Conservation (phyloP, 208 protist species). For the Trypanosoma lewisi region DNA sequence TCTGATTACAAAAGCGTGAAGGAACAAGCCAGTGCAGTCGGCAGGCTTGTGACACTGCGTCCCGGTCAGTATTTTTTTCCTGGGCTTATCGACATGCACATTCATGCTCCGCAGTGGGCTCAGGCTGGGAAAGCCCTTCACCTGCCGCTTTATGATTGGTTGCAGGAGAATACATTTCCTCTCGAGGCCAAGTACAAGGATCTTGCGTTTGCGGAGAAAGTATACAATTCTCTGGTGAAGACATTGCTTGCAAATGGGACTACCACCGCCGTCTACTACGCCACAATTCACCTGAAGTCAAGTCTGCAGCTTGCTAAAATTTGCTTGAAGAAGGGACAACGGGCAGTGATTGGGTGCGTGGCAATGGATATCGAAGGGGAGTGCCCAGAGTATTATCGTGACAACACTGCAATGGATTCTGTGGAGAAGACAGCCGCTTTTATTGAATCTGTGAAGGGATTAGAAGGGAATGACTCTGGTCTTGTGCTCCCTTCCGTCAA, state of each 20-base stretch:
- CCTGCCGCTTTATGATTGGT: slow-evolving; percentile 86
- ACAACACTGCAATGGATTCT: slow-evolving; percentile 64
- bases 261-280: slow-evolving; percentile 92
- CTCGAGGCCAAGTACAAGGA: slow-evolving; percentile 87
- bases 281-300: slow-evolving; percentile 83
- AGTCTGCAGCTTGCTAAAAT: slow-evolving; percentile 75
- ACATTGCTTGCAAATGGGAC: slow-evolving; percentile 83
- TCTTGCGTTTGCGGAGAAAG: slow-evolving; percentile 57
- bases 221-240: slow-evolving; percentile 75
- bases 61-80: slow-evolving; percentile 71
- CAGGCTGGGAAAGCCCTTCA: slow-evolving; percentile 88
- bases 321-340: slow-evolving; percentile 79
- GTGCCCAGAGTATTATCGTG: slow-evolving; percentile 88
- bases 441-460: slow-evolving; percentile 44
- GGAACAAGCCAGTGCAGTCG: slow-evolving; percentile 21
- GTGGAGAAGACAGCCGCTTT: slow-evolving; percentile 67
- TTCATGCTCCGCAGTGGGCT: slow-evolving; percentile 92
- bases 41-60: slow-evolving; percentile 36
- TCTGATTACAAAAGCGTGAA: slow-evolving; percentile 23
- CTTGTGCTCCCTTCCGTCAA: slow-evolving; percentile 86
- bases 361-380: slow-evolving; percentile 86
- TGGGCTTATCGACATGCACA: slow-evolving; percentile 93
- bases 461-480: slow-evolving; percentile 42
- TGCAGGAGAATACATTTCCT: slow-evolving; percentile 92
- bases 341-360: slow-evolving; percentile 90